These are phyloP conservation scores for Solanum tarapatanum DNA, from an alignment of 257 asterid genomes.

Conservation along the genomic window DNA sequence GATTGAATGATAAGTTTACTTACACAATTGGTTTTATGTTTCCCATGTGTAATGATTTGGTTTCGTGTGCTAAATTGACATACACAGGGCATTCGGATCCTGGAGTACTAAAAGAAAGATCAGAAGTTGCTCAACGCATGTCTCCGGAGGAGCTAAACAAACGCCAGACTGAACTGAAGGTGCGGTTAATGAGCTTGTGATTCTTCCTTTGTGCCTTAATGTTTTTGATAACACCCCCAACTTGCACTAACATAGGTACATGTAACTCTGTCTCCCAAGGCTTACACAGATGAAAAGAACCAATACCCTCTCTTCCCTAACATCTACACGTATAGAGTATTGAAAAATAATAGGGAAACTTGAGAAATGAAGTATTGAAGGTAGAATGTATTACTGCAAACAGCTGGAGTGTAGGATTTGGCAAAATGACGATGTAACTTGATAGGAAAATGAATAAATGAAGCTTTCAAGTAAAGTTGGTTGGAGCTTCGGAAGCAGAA, in stretches of 20 bases:
- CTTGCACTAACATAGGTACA: not conserved
- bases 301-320: not conserved
- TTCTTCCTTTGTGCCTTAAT: not conserved
- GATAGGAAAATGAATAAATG: not conserved
- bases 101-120: slow-evolving; percentile 51
- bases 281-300: not conserved
- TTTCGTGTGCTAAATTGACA: not conserved
- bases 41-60: not conserved
- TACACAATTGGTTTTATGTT: not conserved
- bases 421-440: not conserved
- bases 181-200: not conserved
- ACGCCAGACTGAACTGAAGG: slow-evolving; percentile 69
- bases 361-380: not conserved
- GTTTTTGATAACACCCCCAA: not conserved
- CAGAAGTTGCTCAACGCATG: slow-evolving; percentile 33
- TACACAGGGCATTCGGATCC: slow-evolving; percentile 76
- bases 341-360: not conserved
- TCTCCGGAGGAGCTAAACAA: slow-evolving; percentile 56
- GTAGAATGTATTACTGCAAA: not conserved
- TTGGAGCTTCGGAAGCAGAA: not conserved
- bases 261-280: not conserved
- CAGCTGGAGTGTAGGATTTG: not conserved
- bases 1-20: not conserved
- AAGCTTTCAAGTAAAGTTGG: not conserved
- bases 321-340: not conserved